Percentiles rank a stretch among this genome's conserved stretches.
Conservation (phyloP, 208 protist genomes). For the Crithidia bombi region DNA sequence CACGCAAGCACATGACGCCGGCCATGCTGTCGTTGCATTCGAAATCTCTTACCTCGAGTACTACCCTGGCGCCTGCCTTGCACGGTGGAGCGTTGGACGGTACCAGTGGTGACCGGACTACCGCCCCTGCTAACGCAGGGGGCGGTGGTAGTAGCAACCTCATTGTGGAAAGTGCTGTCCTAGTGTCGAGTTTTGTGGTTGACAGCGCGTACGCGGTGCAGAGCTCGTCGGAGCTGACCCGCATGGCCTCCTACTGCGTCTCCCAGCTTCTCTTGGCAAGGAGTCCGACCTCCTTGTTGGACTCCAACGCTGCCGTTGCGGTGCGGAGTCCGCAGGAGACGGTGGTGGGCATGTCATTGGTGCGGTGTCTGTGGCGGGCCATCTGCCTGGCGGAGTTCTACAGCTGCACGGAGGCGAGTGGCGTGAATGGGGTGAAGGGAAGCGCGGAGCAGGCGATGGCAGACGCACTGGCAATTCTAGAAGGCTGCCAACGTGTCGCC, state of each 20-base stretch:
- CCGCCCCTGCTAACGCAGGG: neutral
- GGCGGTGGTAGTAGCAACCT: conserved; percentile 1
- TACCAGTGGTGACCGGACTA: neutral
- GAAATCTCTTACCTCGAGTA: neutral
- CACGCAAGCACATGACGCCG: conserved; percentile 30
- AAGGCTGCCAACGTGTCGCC: conserved; percentile 19
- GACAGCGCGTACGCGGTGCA: conserved; percentile 74
- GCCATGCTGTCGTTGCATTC: conserved; percentile 14
- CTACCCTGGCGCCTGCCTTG: too few relatives aligned
- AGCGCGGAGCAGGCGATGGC: conserved; percentile 42
- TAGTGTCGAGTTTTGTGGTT: conserved; percentile 55
- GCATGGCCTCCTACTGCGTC: conserved; percentile 54
- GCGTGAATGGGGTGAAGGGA: conserved; percentile 8
- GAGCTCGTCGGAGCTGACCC: conserved; percentile 46
- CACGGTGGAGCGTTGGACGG: neutral
- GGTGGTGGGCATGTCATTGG: conserved; percentile 51
- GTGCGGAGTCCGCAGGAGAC: conserved; percentile 40
- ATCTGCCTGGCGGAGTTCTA: conserved; percentile 60
- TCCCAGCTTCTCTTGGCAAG: conserved; percentile 17
- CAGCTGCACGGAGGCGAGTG: conserved; percentile 20
- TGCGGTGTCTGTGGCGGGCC: conserved; percentile 71
- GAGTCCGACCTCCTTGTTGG: too few relatives aligned
- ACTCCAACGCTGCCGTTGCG: too few relatives aligned
- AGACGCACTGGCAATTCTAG: conserved; percentile 43
- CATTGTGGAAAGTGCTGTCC: conserved; percentile 25